Evolutionary conservation across 2,329 filamentous ascomycete species (phyloP).

Genomic region (Xylaria sp.): DNA sequence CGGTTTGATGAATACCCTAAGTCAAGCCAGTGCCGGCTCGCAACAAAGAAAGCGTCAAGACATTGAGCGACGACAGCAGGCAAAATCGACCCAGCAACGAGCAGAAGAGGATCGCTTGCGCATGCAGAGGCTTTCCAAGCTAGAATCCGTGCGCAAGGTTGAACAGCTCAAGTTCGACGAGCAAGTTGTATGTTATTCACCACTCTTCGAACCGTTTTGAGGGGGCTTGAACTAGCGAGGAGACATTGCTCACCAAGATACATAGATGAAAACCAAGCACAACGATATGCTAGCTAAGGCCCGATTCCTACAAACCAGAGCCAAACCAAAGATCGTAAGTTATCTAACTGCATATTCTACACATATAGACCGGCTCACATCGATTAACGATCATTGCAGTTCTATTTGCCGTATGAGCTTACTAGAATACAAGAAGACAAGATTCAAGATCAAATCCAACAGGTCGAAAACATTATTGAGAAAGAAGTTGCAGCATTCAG

Average conservation of each 20-base stretch:
- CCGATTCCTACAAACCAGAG: slow-evolving; percentile 76
- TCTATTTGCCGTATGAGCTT: slow-evolving; percentile 86
- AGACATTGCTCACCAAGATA: slow-evolving; percentile 43
- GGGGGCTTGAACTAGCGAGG: not conserved
- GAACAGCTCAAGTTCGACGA: slow-evolving; percentile 83
- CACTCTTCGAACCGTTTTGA: not conserved
- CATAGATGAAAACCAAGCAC: slow-evolving; percentile 80
- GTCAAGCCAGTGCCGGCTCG: slow-evolving; percentile 72
- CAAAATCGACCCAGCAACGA: slow-evolving; percentile 77
- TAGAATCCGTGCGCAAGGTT: slow-evolving; percentile 69
- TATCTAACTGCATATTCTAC: not conserved
- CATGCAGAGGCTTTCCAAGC: slow-evolving; percentile 71
- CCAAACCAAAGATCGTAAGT: slow-evolving; percentile 78
- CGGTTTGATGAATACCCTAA: slow-evolving; percentile 80
- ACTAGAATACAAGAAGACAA: slow-evolving; percentile 73
- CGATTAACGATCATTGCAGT: slow-evolving; percentile 62
- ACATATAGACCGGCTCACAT: not conserved
- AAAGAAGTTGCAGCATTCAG: slow-evolving; percentile 74
- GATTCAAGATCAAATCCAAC: slow-evolving; percentile 76
- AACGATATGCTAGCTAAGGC: slow-evolving; percentile 77
- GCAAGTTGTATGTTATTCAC: slow-evolving; percentile 70
- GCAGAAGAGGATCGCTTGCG: slow-evolving; percentile 76
- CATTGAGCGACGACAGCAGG: slow-evolving; percentile 84
- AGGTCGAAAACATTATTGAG: slow-evolving; percentile 71
- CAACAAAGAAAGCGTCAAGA: slow-evolving; percentile 78